Evolutionary conservation across 257 asterid genomes (phyloP), one percentile per base, ranked within the genome.

Genomic region (Cordia subcordata): DNA sequence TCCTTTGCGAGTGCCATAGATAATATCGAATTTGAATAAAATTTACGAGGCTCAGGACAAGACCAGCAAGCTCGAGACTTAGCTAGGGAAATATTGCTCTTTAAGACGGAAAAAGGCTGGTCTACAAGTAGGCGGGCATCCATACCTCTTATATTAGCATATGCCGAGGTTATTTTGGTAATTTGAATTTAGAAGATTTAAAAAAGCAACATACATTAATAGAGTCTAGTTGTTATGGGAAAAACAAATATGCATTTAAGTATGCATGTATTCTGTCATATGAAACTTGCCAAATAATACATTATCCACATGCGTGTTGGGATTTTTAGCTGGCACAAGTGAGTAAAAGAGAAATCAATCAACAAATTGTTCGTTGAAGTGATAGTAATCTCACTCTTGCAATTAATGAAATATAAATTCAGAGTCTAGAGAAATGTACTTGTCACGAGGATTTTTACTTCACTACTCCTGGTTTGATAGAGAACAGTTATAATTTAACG

Each of bases 251-350:
- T 58, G 65, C 45, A 50, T 61, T 18, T n/a, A n/a, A n/a, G n/a
- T n/a, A 57, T 33, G 42, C 33, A 55, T 62, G 12, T 23, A 11
- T 17, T 59, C 47, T 10, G 66, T 19, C 32, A 22, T 19, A 54
- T 52, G 16, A 11, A 66, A n/a, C 20, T 66, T 35, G 18, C 23
- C 32, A 51, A 51, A 52, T 59, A 21, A 52, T 50, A 50, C 23
- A 59, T 20, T 5, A 53, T 58, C 42, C 9, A 11, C 35, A 62
- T 58, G n/a, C n/a, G n/a, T n/a, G n/a, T n/a, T n/a, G 58, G 55
- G 47, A 70, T 64, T 58, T 57, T 72, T 79, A 81, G 92, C 84
- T 90, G 94, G 83, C 86, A 81, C 78, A 67, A 62, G 14, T 66
- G 52, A n/a, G n/a, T n/a, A n/a, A n/a, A n/a, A n/a, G n/a, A n/a